These are phyloP conservation scores for Orbilia oligospora DNA, from an alignment of 2,329 filamentous ascomycete species.

Conservation along the genomic window DNA sequence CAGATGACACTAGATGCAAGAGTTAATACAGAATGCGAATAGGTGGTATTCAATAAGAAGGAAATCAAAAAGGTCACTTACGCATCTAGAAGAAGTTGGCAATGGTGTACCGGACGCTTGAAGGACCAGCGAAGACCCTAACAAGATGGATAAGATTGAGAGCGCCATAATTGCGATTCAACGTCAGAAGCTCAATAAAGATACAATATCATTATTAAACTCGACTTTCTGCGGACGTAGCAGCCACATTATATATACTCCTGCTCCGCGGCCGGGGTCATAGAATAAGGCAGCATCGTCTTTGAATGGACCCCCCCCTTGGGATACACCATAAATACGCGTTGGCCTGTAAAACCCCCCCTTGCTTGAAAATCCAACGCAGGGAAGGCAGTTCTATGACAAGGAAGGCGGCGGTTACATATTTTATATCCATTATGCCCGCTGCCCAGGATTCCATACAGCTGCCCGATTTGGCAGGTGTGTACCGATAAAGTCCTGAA, in stretches of 20 bases:
- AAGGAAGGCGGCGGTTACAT: neutral
- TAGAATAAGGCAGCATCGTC: neutral
- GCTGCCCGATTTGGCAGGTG: neutral
- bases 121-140: conserved; percentile 20
- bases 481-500: neutral
- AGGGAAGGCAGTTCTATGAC: neutral
- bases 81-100: conserved; percentile 13
- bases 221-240: neutral
- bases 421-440: neutral
- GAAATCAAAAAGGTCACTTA: conserved; percentile 8
- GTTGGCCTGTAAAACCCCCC: neutral
- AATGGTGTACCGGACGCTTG: conserved; percentile 3
- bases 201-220: neutral
- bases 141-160: neutral
- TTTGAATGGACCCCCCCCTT: too few relatives aligned
- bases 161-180: neutral
- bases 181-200: neutral
- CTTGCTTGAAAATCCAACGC: neutral
- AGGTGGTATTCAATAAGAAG: too few relatives aligned
- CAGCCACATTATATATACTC: neutral
- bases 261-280: neutral
- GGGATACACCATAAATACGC: neutral
- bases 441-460: neutral
- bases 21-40: neutral
- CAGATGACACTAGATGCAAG: conserved; percentile 18